phyloP scores from a whole-genome alignment of 1,284 basidiomycete species.

The Cutaneotrichosporon sp. region DNA sequence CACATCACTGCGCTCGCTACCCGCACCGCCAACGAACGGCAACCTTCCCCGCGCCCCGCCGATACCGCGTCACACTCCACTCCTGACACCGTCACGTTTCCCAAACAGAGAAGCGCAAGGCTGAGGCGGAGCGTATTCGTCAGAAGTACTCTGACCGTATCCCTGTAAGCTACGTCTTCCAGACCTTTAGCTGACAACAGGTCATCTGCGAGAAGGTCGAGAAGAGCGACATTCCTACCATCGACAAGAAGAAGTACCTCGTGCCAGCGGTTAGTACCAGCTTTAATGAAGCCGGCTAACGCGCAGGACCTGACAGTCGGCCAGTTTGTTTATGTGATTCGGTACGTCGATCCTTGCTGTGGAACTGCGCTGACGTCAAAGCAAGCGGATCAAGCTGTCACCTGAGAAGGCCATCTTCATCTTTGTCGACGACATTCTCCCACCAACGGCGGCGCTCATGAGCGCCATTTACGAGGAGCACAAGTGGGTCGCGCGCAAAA shows the following conservation, averaged over 20 bases:
- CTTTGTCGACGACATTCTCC: slow-evolving; percentile 96
- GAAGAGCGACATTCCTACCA: slow-evolving; percentile 95
- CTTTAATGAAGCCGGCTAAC: background rate
- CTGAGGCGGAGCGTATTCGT: slow-evolving; percentile 84
- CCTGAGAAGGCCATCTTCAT: slow-evolving; percentile 99
- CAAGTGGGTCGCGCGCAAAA: slow-evolving; percentile 60
- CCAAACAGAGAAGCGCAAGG: slow-evolving; percentile 88
- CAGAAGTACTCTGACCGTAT: slow-evolving; percentile 99
- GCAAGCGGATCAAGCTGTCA: slow-evolving; percentile 99
- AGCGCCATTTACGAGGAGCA: slow-evolving; percentile 99
- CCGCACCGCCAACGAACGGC: too few relatives aligned
- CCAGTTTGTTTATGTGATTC: slow-evolving; percentile 99
- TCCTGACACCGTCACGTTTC: background rate
- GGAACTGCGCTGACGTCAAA: slow-evolving; percentile 14
- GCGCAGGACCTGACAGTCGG: slow-evolving; percentile 90
- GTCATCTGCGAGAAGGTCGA: slow-evolving; percentile 99
- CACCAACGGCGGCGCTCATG: slow-evolving; percentile 97
- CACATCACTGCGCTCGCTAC: too few relatives aligned
- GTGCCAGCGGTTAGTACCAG: slow-evolving; percentile 72
- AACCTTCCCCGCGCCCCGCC: too few relatives aligned
- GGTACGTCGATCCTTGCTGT: slow-evolving; percentile 19
- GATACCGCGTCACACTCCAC: too few relatives aligned
- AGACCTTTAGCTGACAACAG: slow-evolving; percentile 48
- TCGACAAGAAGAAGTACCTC: slow-evolving; percentile 99
- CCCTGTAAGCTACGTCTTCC: slow-evolving; percentile 63